phyloP scores from a whole-genome alignment of 257 asterid genomes.

The Solanum sejunctum region DNA sequence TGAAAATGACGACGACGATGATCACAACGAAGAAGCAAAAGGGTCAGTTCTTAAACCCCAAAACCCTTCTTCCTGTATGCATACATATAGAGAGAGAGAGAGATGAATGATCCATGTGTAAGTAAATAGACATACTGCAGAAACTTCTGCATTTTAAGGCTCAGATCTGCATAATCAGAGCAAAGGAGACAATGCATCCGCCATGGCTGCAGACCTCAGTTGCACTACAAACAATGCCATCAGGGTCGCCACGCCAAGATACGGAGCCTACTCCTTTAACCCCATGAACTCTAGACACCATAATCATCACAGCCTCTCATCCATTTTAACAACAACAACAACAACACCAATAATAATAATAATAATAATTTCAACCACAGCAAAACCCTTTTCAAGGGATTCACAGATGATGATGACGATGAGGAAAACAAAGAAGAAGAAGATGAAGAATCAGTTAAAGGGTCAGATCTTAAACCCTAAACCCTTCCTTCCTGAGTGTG shows the following conservation, averaged over 20 bases:
- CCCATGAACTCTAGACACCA: not conserved
- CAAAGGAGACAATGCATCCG: not conserved
- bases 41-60: not conserved
- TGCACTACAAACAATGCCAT: not conserved
- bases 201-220: slow-evolving; percentile 5
- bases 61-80: not conserved
- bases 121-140: not conserved
- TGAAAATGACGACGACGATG: not conserved
- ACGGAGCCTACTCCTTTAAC: not conserved
- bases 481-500: not conserved
- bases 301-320: not conserved
- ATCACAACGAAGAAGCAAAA: not conserved
- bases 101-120: not conserved
- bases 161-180: not conserved
- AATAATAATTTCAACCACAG: not conserved
- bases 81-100: not conserved
- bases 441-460: not conserved
- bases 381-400: not conserved
- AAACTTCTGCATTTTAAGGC: not conserved
- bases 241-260: slow-evolving; percentile 14
- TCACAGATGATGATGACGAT: not conserved
- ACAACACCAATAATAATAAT: not conserved
- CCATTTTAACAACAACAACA: not conserved
- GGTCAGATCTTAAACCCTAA: not conserved
- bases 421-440: not conserved